Conservation (phyloP, 2,329 filamentous ascomycete species). For the Curvularia spicifera region DNA sequence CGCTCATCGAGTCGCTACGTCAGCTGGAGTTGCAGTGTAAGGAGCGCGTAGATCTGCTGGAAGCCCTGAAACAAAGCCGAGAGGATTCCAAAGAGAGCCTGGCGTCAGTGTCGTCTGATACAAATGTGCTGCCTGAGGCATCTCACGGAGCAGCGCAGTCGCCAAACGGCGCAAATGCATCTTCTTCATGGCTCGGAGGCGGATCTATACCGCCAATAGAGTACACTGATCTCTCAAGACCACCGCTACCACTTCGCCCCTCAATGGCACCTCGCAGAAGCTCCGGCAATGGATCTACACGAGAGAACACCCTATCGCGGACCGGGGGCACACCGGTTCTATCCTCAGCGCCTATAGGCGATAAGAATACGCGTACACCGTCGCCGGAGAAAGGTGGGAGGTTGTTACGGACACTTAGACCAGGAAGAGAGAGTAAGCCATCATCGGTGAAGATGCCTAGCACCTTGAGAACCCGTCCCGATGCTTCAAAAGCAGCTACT, state of each 20-base stretch:
- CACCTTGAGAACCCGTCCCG: conserved; percentile 55
- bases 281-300: conserved; percentile 42
- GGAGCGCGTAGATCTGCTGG: conserved; percentile 86
- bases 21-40: conserved; percentile 90
- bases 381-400: conserved; percentile 67
- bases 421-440: conserved; percentile 53
- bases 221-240: conserved; percentile 81
- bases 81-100: conserved; percentile 57
- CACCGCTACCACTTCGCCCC: conserved; percentile 65
- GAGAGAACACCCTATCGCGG: conserved; percentile 32
- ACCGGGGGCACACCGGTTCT: conserved; percentile 36
- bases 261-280: conserved; percentile 55
- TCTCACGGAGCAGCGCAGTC: conserved; percentile 25
- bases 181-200: conserved; percentile 70
- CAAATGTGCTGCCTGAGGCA: conserved; percentile 34
- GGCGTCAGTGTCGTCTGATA: conserved; percentile 22
- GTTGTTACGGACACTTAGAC: conserved; percentile 63
- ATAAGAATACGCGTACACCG: conserved; percentile 61
- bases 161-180: conserved; percentile 20
- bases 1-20: conserved; percentile 79
- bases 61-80: conserved; percentile 74
- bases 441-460: conserved; percentile 56
- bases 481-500: conserved; percentile 67
- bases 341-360: conserved; percentile 45
- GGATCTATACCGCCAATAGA: conserved; percentile 81